phyloP scores from a whole-genome alignment of 2,329 filamentous ascomycete species.

The Aspergillus sp. region DNA sequence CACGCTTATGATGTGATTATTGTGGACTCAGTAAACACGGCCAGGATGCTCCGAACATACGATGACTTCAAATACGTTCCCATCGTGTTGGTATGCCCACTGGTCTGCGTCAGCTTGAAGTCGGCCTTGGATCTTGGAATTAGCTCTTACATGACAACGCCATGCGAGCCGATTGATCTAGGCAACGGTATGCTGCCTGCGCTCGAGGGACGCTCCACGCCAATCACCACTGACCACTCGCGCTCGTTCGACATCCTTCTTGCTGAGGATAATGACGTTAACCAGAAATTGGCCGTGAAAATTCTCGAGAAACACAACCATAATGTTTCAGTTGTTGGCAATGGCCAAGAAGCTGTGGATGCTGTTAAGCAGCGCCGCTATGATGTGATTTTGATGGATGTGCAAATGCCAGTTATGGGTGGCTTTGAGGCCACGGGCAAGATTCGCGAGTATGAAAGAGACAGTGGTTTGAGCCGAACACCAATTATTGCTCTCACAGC shows the following conservation, averaged over 20 bases:
- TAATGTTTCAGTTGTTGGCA: constrained; percentile 74
- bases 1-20: constrained; percentile 91
- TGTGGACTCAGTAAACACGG: constrained; percentile 89
- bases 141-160: constrained; percentile 98
- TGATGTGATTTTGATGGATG: constrained; percentile 97
- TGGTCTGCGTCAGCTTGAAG: constrained; percentile 89
- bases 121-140: constrained; percentile 92
- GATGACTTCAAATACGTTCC: constrained; percentile 98
- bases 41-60: constrained; percentile 77
- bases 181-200: constrained; percentile 96
- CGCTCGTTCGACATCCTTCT: constrained; percentile 94
- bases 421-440: constrained; percentile 96
- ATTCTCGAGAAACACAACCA: constrained; percentile 93
- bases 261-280: constrained; percentile 96
- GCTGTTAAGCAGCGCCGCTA: constrained; percentile 90
- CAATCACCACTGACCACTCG: constrained; percentile 87
- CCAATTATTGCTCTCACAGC: constrained; percentile 96
- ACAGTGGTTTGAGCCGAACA: constrained; percentile 74
- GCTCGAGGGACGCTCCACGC: constrained; percentile 87
- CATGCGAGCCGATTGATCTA: constrained; percentile 88
- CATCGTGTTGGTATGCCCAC: constrained; percentile 84
- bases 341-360: constrained; percentile 89
- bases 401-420: constrained; percentile 99
- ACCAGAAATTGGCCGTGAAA: constrained; percentile 92
- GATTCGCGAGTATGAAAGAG: constrained; percentile 91